These are phyloP conservation scores for Cotoneaster glaucophyllus DNA, from an alignment of 306 rosid genomes.

Conservation along the genomic window DNA sequence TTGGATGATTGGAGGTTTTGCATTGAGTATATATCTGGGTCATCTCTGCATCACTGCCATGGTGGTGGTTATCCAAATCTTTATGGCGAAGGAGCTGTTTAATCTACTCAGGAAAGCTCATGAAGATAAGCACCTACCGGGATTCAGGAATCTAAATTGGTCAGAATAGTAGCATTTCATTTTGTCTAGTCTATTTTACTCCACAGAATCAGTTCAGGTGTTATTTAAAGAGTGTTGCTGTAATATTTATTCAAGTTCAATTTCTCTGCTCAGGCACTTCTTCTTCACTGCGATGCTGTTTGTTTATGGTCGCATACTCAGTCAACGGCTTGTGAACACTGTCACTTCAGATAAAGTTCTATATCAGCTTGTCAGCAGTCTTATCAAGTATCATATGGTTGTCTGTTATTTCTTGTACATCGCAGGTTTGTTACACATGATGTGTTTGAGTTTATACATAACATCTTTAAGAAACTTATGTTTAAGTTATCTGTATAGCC, in stretches of 20 bases:
- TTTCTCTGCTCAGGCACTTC: conserved; percentile 69
- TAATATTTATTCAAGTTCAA: conserved; percentile 7
- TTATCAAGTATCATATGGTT: conserved; percentile 89
- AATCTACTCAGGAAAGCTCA: conserved; percentile 81
- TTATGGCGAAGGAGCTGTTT: conserved; percentile 92
- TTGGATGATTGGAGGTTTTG: conserved; percentile 99
- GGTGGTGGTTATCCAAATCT: conserved; percentile 95
- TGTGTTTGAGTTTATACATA: neutral
- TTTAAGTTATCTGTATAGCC: neutral
- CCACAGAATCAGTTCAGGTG: neutral
- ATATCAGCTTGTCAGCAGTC: conserved; percentile 68
- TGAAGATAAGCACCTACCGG: conserved; percentile 88
- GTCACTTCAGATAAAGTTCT: conserved; percentile 72
- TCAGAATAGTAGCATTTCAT: conserved; percentile 24
- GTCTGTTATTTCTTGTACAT: conserved; percentile 83
- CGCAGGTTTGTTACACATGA: conserved; percentile 49
- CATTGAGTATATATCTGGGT: conserved; percentile 66
- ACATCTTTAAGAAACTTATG: neutral
- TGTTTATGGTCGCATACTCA: conserved; percentile 94
- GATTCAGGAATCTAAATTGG: conserved; percentile 96
- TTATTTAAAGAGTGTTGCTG: conserved; percentile 5
- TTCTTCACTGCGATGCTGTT: conserved; percentile 96
- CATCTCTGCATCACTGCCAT: conserved; percentile 90
- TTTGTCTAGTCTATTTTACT: conserved; percentile 14
- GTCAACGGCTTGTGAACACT: conserved; percentile 84